Base-by-base conservation (phyloP, 164 flowering plant genomes). In the Pachysandra terminalis region DNA sequence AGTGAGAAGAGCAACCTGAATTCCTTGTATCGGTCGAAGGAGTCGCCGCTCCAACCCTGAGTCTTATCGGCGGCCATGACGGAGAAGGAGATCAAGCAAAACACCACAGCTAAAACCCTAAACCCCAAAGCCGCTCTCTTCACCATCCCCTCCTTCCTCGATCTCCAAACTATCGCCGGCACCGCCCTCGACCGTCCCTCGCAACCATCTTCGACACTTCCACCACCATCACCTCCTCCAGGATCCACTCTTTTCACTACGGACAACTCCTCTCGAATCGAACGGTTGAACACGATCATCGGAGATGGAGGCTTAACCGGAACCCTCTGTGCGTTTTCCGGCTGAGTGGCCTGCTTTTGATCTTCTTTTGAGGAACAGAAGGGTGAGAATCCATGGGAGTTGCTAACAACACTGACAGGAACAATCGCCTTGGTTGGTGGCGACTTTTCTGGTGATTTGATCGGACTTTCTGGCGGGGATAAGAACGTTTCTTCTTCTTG, bases 21-120 rank as follows among this genome's bases (percentile, higher is more conserved):
- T 62, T 90, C 99, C 71, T 78, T 89, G 76, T 96, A 93, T 35
- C 99, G 89, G 70, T 90, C 85, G 72, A 84, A 96, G 28, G 99
- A 96, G 74, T 96, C 99, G 8, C 98, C 99, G 32, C 83, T 84
- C 99, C 99, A 96, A 0, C 99, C 99, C 58, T 79, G 86, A 16
- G 97, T 90, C 74, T 76, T 87, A 74, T 96, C 93, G 7, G 95
- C 86, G 5, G 95, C 97, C 97, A 96, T 90, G 41, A 91, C 95
- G 17, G 98, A 85, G 69, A 93, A 88, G 3, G 98, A 88, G 67
- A 93, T 71, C 84, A 92, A 77, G 69, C 95, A 88, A 62, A 91
- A 70, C 35, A 83, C 78, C 19, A 83, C 62, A 49, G 82, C 95
- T 49, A 77, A 82, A 56, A 90, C 73, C 78, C 98, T 83, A 72